A percentile compares a stretch with the other conserved stretches of the same genome.
Evolutionary conservation across 441 rosid genomes (phyloP).

Genomic region (Brassica hybrid): DNA sequence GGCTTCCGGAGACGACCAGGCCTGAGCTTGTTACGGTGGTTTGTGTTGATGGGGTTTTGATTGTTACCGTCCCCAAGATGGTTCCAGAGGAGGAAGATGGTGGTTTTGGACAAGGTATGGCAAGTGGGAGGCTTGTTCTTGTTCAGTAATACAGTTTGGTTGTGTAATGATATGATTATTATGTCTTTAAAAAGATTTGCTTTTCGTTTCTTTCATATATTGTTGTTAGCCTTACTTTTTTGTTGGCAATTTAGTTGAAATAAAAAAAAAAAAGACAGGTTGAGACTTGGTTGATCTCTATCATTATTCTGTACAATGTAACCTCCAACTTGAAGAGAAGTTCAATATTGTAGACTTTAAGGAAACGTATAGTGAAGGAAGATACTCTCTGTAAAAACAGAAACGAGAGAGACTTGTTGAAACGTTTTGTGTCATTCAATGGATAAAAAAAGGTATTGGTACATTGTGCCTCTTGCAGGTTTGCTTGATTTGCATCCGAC

Average conservation of each 20-base stretch:
- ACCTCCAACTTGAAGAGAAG: background rate
- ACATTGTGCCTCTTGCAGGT: background rate
- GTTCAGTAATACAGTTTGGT: constrained; percentile 56
- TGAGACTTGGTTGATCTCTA: constrained; percentile 9
- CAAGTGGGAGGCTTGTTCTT: constrained; percentile 80
- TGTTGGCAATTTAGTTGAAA: constrained; percentile 17
- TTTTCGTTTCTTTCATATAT: constrained; percentile 11
- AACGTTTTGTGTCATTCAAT: background rate
- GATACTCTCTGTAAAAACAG: background rate
- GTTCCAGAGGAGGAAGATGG: constrained; percentile 34
- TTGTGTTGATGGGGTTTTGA: constrained; percentile 68
- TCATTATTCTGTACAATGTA: background rate
- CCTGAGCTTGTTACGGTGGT: constrained; percentile 94
- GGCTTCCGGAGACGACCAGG: constrained; percentile 83
- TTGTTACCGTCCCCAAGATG: constrained; percentile 88
- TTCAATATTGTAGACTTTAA: background rate
- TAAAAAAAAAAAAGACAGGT: constrained; percentile 23
- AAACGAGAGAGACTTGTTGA: background rate
- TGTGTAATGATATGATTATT: too few species aligned
- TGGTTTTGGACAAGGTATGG: constrained; percentile 64
- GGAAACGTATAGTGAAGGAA: background rate
- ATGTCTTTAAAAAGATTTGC: constrained; percentile 3
- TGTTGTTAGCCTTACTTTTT: constrained; percentile 12
- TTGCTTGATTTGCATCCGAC: too few species aligned
- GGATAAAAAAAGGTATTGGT: background rate